Percentiles rank a stretch among this genome's conserved stretches.
Evolutionary conservation across 176 grass and related monocot species (phyloP).

Genomic region (Aegilops tauschii): DNA sequence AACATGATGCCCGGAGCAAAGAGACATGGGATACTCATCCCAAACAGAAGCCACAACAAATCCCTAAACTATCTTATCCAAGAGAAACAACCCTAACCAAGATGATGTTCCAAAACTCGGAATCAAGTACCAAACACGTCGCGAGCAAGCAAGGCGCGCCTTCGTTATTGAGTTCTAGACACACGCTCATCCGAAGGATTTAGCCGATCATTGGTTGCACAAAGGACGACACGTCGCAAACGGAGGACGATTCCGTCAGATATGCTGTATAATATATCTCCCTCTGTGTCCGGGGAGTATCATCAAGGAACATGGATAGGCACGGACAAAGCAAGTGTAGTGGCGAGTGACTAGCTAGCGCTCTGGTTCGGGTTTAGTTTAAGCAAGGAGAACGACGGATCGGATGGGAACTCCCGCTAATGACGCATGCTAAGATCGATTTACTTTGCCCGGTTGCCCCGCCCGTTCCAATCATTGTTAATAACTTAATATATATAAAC

Average conservation of each 20-base stretch:
- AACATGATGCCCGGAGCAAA: no score
- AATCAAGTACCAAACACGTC: no score
- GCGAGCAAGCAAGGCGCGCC: no score
- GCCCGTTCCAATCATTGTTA: neutral
- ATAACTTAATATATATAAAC: no score
- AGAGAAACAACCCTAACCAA: no score
- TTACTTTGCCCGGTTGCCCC: neutral
- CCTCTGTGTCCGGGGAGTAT: neutral
- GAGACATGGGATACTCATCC: no score
- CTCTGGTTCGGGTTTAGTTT: slow-evolving; percentile 13
- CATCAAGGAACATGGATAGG: slow-evolving; percentile 21
- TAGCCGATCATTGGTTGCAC: neutral
- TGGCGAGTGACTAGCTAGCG: slow-evolving; percentile 30
- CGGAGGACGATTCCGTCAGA: neutral
- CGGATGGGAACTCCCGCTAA: slow-evolving; percentile 7
- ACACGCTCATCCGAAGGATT: neutral
- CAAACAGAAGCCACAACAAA: no score
- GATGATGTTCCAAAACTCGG: no score
- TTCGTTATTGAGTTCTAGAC: no score
- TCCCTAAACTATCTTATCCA: no score
- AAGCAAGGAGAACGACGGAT: slow-evolving; percentile 22
- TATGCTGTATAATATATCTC: neutral
- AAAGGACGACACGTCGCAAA: neutral
- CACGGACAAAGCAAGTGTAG: slow-evolving; percentile 1
- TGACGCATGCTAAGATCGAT: neutral